phyloP scores from a whole-genome alignment of 768 basidiomycete species.

The Asterophora parasitica region DNA sequence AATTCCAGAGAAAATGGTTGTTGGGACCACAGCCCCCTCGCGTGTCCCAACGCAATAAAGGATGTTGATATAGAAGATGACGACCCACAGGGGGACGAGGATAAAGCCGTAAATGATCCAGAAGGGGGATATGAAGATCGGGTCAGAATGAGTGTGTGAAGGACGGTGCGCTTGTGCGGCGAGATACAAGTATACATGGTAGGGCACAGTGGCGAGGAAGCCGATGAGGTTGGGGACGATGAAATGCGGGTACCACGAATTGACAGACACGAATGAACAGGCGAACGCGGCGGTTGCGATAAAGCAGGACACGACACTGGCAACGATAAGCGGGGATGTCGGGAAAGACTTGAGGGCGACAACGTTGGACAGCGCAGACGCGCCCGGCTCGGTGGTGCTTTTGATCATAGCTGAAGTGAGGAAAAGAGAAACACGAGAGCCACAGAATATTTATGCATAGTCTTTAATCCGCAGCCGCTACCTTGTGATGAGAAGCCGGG shows the following conservation, averaged over 20 bases:
- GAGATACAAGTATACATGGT: conserved; percentile 7
- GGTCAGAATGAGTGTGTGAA: not conserved
- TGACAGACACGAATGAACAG: conserved; percentile 1
- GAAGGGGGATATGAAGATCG: conserved; percentile 4
- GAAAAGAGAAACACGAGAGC: too few relatives aligned
- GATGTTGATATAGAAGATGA: too few relatives aligned
- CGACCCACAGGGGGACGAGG: too few relatives aligned
- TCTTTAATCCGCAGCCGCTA: not conserved
- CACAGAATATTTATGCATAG: too few relatives aligned
- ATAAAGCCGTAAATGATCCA: conserved; percentile 7
- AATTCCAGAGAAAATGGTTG: conserved; percentile 10
- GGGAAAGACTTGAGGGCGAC: conserved; percentile 2
- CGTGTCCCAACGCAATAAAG: too few relatives aligned
- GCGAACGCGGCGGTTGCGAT: conserved; percentile 4
- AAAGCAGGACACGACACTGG: conserved; percentile 12
- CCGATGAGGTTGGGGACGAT: conserved; percentile 9
- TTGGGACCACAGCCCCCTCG: too few relatives aligned
- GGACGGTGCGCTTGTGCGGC: conserved; percentile 3
- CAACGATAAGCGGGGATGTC: conserved; percentile 10
- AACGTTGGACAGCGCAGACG: not conserved
- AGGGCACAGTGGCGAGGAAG: conserved; percentile 9
- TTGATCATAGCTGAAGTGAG: not conserved
- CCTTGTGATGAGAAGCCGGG: too few relatives aligned
- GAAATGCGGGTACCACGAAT: not conserved
- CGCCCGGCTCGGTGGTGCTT: not conserved